Percentiles rank a stretch among this genome's conserved stretches.
phyloP scores from a whole-genome alignment of 2,329 filamentous ascomycete species.

The Pyricularia sp. region DNA sequence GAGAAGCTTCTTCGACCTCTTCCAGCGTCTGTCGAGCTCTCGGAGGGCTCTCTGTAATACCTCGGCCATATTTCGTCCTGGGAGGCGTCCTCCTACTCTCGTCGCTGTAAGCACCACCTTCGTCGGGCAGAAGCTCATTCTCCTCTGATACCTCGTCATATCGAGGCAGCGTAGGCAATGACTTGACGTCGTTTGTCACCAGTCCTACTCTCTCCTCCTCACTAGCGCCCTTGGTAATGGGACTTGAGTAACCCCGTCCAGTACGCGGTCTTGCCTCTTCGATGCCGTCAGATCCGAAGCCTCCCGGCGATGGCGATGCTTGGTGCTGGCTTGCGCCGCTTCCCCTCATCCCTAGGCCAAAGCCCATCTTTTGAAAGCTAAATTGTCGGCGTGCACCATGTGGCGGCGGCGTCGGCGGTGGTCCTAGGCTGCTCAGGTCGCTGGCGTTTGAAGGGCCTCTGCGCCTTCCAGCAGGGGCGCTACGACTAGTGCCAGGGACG shows the following conservation, averaged over 20 bases:
- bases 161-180: constrained; percentile 22
- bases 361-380: constrained; percentile 70
- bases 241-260: constrained; percentile 28
- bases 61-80: constrained; percentile 26
- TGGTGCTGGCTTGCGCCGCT: constrained; percentile 14
- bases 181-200: constrained; percentile 59
- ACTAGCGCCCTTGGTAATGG: constrained; percentile 45
- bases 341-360: constrained; percentile 20
- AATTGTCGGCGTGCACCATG: constrained; percentile 67
- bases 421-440: constrained; percentile 25
- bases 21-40: constrained; percentile 15
- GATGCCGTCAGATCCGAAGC: background rate
- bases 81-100: constrained; percentile 18
- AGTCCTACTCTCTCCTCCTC: constrained; percentile 79
- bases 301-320: constrained; percentile 12
- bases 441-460: constrained; percentile 27
- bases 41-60: constrained; percentile 28
- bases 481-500: constrained; percentile 22
- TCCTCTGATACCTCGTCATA: constrained; percentile 27
- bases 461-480: constrained; percentile 19
- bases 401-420: constrained; percentile 52
- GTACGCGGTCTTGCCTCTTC: background rate
- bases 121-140: constrained; percentile 11
- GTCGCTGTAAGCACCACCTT: background rate
- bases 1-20: constrained; percentile 14